phyloP scores from a whole-genome alignment of 148 eudicot genomes.

The Tetragonia tetragonoides region DNA sequence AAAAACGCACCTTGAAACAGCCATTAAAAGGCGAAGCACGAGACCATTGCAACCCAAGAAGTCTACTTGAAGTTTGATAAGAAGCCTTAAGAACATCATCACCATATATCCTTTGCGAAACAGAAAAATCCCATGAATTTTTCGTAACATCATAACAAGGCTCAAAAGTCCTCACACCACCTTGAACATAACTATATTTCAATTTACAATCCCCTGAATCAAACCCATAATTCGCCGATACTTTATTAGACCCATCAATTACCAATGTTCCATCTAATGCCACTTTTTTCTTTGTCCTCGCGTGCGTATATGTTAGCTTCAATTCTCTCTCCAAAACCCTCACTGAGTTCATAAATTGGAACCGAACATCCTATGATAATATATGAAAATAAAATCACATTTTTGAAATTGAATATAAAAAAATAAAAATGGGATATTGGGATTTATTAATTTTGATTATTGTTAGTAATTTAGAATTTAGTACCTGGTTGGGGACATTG shows the following conservation, averaged over 20 bases:
- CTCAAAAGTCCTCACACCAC: constrained; percentile 39
- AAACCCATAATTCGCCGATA: constrained; percentile 45
- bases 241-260: constrained; percentile 45
- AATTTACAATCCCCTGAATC: constrained; percentile 43
- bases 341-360: constrained; percentile 52
- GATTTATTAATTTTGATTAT: too few species aligned
- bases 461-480: neutral
- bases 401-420: neutral
- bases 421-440: too few species aligned
- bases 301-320: constrained; percentile 50
- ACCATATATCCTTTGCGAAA: constrained; percentile 39
- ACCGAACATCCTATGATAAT: constrained; percentile 43
- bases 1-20: constrained; percentile 46
- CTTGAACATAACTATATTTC: constrained; percentile 43
- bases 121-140: constrained; percentile 54
- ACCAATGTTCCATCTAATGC: constrained; percentile 47
- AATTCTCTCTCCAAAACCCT: constrained; percentile 48
- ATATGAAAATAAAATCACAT: neutral
- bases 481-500: constrained; percentile 49
- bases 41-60: constrained; percentile 49
- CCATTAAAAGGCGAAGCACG: constrained; percentile 36
- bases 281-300: constrained; percentile 29
- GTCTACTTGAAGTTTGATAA: constrained; percentile 41
- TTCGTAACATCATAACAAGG: constrained; percentile 54
- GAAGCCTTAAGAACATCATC: constrained; percentile 50